Evolutionary conservation across 805 yeast genomes (phyloP), one percentile per base, ranked within the genome.

Genomic region (Jamesozyma rosinii): DNA sequence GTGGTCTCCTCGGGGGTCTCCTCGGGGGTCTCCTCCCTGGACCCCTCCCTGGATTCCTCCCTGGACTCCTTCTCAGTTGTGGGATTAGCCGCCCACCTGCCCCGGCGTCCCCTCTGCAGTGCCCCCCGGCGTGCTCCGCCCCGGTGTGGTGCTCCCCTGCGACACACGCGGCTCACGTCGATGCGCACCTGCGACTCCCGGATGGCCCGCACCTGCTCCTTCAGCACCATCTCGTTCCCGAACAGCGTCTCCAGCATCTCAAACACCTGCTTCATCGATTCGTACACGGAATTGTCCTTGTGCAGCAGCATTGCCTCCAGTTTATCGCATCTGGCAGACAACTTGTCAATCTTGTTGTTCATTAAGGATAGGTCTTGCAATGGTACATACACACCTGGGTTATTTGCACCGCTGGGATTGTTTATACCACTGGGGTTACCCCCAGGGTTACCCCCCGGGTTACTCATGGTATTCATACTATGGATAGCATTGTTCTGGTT

Each of bases 211-310:
- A 47, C 2, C 22, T 47, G 45, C 42, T 51, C 55, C 42, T 60
- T 63, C 20, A 63, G 45, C 4, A 53, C 53, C 15, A 53, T 44
- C 42, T 63, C 63, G 38, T 61, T 61, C 22, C 55, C 53, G 9
- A 57, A 47, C 10, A 60, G 38, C 5, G 53, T 55, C 38, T 58
- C 54, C 26, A 61, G 41, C 11, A 59, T 51, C 4, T 47, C 37
- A 21, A 54, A 51, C 17, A 61, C 37, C 22, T 55, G 44, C 31
- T 53, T 49, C 22, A 61, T 42, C 4, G 58, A 53, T n/a, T 38
- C 47, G 9, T 49, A 49, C 19, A 50, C 36, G 18, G 52, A 37
- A 5, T 47, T 37, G 26, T 55, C 58, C 26, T 48, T 53, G 5
- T 51, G 41, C 17, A 46, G 32, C 9, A 54, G 19, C 30, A 51